Conservation (phyloP, 768 basidiomycete genomes). For the Lentinula aciculospora region DNA sequence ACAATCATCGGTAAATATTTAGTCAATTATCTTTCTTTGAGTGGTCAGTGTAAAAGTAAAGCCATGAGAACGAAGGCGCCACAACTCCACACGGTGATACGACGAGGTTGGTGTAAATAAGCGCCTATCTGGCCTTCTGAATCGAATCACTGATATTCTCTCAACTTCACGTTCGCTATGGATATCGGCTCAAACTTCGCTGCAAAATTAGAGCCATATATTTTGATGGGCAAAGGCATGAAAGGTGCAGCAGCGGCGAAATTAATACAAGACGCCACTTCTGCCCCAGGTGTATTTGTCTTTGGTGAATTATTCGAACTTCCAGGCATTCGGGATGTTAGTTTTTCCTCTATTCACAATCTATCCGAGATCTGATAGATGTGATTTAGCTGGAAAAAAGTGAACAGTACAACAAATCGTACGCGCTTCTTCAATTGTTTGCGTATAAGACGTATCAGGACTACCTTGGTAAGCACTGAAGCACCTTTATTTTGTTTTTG, state of each 20-base stretch:
- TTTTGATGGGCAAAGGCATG: slow-evolving; percentile 87
- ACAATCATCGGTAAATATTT: too few species aligned
- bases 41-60: too few species aligned
- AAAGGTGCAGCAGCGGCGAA: slow-evolving; percentile 93
- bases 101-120: too few species aligned
- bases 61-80: too few species aligned
- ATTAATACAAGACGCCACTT: slow-evolving; percentile 78
- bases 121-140: neutral
- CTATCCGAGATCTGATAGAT: neutral
- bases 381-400: slow-evolving; percentile 53
- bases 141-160: neutral
- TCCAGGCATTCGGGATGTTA: slow-evolving; percentile 80
- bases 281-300: slow-evolving; percentile 87
- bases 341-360: slow-evolving; percentile 12
- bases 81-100: too few species aligned
- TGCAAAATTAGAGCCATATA: slow-evolving; percentile 79
- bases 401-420: slow-evolving; percentile 58
- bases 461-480: slow-evolving; percentile 55
- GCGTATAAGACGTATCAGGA: slow-evolving; percentile 85
- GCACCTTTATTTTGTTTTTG: neutral
- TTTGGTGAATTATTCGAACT: slow-evolving; percentile 86
- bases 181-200: slow-evolving; percentile 59
- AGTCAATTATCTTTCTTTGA: too few species aligned
- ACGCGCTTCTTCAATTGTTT: slow-evolving; percentile 76
- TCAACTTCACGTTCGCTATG: slow-evolving; percentile 29